Evolutionary conservation across 306 rosid species (phyloP), one percentile per base, ranked within the genome.

Genomic region (Mimosa bimucronata): DNA sequence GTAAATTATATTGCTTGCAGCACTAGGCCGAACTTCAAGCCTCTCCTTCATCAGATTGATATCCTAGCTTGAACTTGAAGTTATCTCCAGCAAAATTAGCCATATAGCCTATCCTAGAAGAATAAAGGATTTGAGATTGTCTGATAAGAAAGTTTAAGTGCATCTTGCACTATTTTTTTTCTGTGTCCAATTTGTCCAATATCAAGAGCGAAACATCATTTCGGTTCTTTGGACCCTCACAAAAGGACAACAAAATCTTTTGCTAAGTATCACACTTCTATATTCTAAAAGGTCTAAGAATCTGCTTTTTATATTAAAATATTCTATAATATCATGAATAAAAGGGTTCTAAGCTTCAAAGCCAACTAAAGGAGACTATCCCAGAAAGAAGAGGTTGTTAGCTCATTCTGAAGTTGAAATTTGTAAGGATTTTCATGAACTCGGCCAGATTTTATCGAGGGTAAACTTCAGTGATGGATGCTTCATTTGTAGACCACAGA

Each of bases 381-480:
- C 38, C 3, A 34, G 38, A 6, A 34, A 34, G 38, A 28, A 4
- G 11, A 61, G 38, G 66, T 1, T 10, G 30, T 58, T 25, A 11
- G 30, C 21, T 18, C n/a, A 48, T 48, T 48, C 53, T 14, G 53
- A 48, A 44, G 21, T 7, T 52, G 26, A 19, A 53, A 12, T n/a
- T 21, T 55, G 61, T 9, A n/a, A 21, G 61, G 61, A 21, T 7
- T 45, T 19, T 58, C 38, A 68, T 53, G 44, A 70, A 68, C 44
- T 65, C 13, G 14, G 41, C 45, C 21, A 79, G 7, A 40, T 50
- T 62, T 80, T 31, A 86, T 45, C 89, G 79, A 14, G 87, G 85
- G 45, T 80, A 28, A 13, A 83, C 40, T 74, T 83, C 81, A 55
- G 87, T 83, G 5, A 86, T 45, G 28, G 83, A 55, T 53, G 15